Evolutionary conservation across 176 grass and related monocot genomes (phyloP).

Genomic region (Carex cristatella): DNA sequence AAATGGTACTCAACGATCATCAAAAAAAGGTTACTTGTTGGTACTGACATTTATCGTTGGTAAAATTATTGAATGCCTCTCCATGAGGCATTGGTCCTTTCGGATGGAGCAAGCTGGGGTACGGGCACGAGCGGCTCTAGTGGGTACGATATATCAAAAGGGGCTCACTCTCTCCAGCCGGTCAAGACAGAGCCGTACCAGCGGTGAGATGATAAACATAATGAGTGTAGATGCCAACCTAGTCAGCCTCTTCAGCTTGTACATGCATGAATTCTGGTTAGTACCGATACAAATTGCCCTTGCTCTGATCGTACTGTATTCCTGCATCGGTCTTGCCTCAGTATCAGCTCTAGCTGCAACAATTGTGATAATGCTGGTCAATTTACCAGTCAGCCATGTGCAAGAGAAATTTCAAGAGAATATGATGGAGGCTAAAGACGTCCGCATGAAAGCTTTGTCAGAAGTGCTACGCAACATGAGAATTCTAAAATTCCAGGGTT

Average conservation of each 20-base stretch:
- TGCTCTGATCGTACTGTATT: conserved; percentile 56
- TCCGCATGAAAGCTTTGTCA: conserved; percentile 61
- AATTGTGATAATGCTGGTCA: conserved; percentile 44
- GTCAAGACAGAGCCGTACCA: conserved; percentile 52
- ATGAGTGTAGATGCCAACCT: conserved; percentile 51
- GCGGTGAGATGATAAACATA: conserved; percentile 65
- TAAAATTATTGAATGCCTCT: conserved; percentile 44
- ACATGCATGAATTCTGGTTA: conserved; percentile 68
- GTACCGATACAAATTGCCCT: conserved; percentile 49
- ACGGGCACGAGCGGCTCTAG: conserved; percentile 34
- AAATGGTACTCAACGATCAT: conserved; percentile 22
- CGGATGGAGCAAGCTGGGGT: conserved; percentile 45
- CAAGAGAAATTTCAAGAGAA: conserved; percentile 48
- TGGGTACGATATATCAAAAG: conserved; percentile 59
- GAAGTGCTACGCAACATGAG: conserved; percentile 71
- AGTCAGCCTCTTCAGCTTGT: conserved; percentile 44
- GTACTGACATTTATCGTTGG: conserved; percentile 44
- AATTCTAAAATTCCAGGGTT: conserved; percentile 81
- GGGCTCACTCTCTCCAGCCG: conserved; percentile 40
- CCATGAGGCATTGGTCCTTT: conserved; percentile 53
- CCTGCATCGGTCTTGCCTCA: conserved; percentile 37
- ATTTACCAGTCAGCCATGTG: conserved; percentile 40
- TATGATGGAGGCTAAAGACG: conserved; percentile 63
- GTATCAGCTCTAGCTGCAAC: conserved; percentile 45
- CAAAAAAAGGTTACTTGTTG: conserved; percentile 45